A percentile compares a stretch with the other conserved stretches of the same genome.
These are phyloP conservation scores for Leccinum rimulosum DNA, from an alignment of 768 basidiomycete species.

Conservation along the genomic window DNA sequence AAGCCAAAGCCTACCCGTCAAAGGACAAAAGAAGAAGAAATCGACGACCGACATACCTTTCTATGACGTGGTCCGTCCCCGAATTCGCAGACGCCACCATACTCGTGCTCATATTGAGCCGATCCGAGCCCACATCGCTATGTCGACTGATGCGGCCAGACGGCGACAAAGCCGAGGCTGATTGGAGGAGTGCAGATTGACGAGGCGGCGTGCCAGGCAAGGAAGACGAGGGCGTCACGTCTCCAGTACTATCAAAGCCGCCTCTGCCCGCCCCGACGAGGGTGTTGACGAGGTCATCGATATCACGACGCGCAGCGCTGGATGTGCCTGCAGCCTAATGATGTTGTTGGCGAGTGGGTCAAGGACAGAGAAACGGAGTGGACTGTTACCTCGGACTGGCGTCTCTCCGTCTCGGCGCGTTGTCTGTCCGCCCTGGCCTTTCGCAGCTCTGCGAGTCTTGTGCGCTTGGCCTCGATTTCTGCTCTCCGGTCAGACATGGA, in stretches of 20 bases:
- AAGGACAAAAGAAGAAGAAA: not conserved
- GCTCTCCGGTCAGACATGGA: slow-evolving; percentile 67
- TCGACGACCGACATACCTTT: slow-evolving; percentile 48
- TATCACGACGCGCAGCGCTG: slow-evolving; percentile 47
- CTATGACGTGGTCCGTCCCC: slow-evolving; percentile 65
- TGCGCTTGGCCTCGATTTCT: slow-evolving; percentile 89
- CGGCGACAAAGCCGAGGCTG: slow-evolving; percentile 35
- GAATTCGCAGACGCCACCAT: slow-evolving; percentile 49
- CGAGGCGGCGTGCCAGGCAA: slow-evolving; percentile 67
- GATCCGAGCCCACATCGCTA: slow-evolving; percentile 60
- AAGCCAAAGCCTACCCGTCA: slow-evolving; percentile 5
- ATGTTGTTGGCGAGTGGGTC: slow-evolving; percentile 1
- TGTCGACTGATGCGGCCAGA: slow-evolving; percentile 71
- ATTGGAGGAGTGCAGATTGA: slow-evolving; percentile 36
- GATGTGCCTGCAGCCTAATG: slow-evolving; percentile 40
- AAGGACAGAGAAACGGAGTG: not conserved
- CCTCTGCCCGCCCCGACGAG: slow-evolving; percentile 48
- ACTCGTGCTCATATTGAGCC: slow-evolving; percentile 42
- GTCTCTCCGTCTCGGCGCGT: slow-evolving; percentile 47
- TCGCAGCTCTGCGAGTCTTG: slow-evolving; percentile 82
- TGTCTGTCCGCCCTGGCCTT: slow-evolving; percentile 73
- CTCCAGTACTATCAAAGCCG: slow-evolving; percentile 53
- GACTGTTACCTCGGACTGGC: slow-evolving; percentile 25
- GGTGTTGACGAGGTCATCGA: slow-evolving; percentile 68
- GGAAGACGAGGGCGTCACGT: slow-evolving; percentile 69